phyloP scores from a whole-genome alignment of 2,329 filamentous ascomycete genomes.

The Cryphonectria nitschkei region DNA sequence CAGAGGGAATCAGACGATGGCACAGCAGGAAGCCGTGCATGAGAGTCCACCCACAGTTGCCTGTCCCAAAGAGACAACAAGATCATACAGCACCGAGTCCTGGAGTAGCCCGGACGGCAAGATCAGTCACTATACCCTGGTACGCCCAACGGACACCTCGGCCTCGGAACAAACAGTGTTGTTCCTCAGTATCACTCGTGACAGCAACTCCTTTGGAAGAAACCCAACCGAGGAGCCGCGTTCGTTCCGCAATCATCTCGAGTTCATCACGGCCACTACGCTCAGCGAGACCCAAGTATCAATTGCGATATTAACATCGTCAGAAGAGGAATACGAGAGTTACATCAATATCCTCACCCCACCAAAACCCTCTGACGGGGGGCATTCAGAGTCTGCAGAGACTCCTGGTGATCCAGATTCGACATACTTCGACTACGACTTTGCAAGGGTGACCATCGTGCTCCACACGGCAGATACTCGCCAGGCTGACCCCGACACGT shows the following conservation, averaged over 20 bases:
- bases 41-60: background rate
- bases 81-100: constrained; percentile 1
- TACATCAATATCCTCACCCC: background rate
- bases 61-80: background rate
- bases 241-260: background rate
- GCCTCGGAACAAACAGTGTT: constrained; percentile 3
- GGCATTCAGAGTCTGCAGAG: background rate
- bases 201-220: background rate
- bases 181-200: constrained; percentile 6
- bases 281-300: background rate
- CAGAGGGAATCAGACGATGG: background rate
- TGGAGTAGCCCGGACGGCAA: constrained; percentile 4
- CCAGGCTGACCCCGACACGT: background rate
- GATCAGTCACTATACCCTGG: constrained; percentile 10
- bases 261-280: background rate
- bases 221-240: constrained; percentile 5
- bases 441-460: background rate
- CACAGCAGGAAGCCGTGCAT: background rate
- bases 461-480: constrained; percentile 3
- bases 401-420: background rate
- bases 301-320: background rate
- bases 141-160: background rate
- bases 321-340: background rate
- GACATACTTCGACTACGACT: background rate
- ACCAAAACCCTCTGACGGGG: background rate